Conservation (phyloP, 306 rosid genomes). For the Nissolia schottii region DNA sequence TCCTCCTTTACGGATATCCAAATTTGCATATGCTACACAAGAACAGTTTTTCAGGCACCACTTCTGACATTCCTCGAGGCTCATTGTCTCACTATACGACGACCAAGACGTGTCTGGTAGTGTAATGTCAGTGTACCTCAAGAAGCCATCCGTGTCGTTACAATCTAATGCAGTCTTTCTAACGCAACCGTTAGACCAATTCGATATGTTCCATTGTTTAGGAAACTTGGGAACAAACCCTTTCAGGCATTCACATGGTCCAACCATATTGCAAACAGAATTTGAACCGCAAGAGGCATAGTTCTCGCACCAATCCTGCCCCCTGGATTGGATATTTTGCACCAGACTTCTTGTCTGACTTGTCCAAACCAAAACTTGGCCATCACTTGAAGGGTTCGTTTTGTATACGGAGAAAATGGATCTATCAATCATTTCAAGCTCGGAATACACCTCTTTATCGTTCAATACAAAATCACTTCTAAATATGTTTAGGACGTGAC, state of each 20-base stretch:
- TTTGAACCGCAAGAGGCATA: conserved; percentile 1
- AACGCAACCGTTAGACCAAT: not conserved
- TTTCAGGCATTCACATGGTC: not conserved
- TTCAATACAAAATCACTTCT: not conserved
- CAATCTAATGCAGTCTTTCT: not conserved
- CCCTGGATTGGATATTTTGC: too few relatives aligned
- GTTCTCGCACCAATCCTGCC: not conserved
- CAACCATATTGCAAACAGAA: not conserved
- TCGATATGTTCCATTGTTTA: not conserved
- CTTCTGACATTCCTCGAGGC: not conserved
- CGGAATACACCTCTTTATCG: not conserved
- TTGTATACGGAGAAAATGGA: not conserved
- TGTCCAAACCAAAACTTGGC: not conserved
- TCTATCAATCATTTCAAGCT: not conserved
- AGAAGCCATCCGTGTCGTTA: not conserved
- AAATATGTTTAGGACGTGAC: not conserved
- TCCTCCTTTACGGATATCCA: not conserved
- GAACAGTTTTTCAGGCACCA: not conserved
- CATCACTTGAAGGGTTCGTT: not conserved
- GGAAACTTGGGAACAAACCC: not conserved
- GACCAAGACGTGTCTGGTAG: not conserved
- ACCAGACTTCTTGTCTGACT: not conserved
- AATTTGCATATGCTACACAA: not conserved
- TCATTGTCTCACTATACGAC: not conserved
- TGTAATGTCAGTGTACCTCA: not conserved